These are phyloP conservation scores for Sordariomycetes sp. DNA, from an alignment of 2,329 filamentous ascomycete species.

Conservation along the genomic window DNA sequence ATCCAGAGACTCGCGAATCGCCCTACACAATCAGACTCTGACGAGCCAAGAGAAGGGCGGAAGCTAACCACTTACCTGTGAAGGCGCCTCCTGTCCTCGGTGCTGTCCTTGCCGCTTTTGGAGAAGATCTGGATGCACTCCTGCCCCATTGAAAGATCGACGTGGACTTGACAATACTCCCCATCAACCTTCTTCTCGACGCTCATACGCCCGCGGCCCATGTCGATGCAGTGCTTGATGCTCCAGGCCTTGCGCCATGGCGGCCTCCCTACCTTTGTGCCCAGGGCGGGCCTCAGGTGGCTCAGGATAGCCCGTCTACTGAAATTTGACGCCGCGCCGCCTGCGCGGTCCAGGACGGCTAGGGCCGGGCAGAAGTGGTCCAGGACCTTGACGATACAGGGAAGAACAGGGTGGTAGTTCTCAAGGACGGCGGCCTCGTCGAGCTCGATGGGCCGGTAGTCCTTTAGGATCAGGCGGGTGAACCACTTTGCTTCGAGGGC, in stretches of 20 bases:
- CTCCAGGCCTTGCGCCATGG: conserved; percentile 53
- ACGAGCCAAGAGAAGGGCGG: background rate
- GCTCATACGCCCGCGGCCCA: conserved; percentile 50
- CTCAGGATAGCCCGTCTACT: conserved; percentile 8
- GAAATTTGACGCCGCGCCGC: background rate
- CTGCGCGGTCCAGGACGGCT: conserved; percentile 25
- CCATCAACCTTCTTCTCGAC: conserved; percentile 77
- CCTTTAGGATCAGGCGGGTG: conserved; percentile 66
- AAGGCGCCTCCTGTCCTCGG: conserved; percentile 49
- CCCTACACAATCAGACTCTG: conserved; percentile 18
- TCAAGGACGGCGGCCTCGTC: conserved; percentile 41
- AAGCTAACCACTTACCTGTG: conserved; percentile 28
- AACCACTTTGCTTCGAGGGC: conserved; percentile 78
- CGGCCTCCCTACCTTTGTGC: conserved; percentile 52
- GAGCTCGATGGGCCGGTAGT: conserved; percentile 53
- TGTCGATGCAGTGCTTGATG: conserved; percentile 60
- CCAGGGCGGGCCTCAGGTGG: conserved; percentile 37
- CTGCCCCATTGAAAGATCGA: conserved; percentile 46
- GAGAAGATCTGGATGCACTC: conserved; percentile 69
- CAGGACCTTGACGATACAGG: conserved; percentile 55
- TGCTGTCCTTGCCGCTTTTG: conserved; percentile 86
- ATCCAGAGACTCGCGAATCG: conserved; percentile 50
- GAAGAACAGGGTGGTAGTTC: conserved; percentile 56
- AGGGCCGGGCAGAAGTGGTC: conserved; percentile 52
- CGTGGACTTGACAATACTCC: conserved; percentile 81